Conservation (phyloP, 2,329 filamentous ascomycete species). For the Microsporum audouinii region DNA sequence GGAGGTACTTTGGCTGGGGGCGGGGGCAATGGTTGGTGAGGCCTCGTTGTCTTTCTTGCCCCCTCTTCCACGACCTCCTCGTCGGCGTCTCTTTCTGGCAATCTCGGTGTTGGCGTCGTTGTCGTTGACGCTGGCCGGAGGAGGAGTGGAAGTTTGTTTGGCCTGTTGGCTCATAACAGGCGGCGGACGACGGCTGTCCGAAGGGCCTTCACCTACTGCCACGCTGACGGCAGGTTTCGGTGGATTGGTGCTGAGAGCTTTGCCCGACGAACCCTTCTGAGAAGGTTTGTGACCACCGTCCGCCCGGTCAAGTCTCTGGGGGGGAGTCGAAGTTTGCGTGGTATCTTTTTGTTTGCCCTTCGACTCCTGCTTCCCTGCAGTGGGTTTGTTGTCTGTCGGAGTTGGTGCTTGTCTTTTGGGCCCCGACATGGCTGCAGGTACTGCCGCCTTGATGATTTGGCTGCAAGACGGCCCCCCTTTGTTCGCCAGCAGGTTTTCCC, state of each 20-base stretch:
- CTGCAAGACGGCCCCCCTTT: background rate
- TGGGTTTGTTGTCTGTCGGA: background rate
- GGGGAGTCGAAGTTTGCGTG: background rate
- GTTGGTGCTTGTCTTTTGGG: background rate
- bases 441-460: background rate
- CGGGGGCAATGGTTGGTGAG: background rate
- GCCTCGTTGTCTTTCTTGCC: background rate
- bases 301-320: background rate
- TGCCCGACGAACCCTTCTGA: slow-evolving; percentile 1
- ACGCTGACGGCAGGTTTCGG: background rate
- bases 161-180: slow-evolving; percentile 3
- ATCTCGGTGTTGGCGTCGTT: background rate
- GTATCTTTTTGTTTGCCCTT: background rate
- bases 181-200: background rate
- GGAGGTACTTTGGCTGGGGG: background rate
- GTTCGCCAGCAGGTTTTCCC: background rate
- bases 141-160: background rate
- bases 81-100: background rate
- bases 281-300: background rate
- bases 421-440: slow-evolving; percentile 1
- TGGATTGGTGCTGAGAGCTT: background rate
- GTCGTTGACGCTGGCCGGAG: background rate
- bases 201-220: slow-evolving; percentile 1
- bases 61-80: background rate
- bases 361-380: slow-evolving; percentile 1